Percentiles rank a stretch among this genome's conserved stretches.
phyloP scores from a whole-genome alignment of 169 alveolate species.

The Cyclospora cayetanensis region DNA sequence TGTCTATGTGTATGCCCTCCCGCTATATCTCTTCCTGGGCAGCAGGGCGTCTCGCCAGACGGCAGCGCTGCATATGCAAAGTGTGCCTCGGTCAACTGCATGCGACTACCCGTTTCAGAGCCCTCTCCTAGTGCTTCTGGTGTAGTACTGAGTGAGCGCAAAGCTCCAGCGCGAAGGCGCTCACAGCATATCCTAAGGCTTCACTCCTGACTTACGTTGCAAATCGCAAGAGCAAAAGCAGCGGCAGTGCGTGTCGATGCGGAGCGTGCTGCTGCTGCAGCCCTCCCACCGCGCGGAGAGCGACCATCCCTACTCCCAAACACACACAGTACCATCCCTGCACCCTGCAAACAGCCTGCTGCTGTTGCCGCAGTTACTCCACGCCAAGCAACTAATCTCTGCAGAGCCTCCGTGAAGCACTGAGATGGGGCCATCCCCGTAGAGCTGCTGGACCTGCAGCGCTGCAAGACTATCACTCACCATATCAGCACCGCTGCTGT shows the following conservation, averaged over 20 bases:
- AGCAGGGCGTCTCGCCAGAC: too few species aligned
- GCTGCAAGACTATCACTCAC: not conserved
- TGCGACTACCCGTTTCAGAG: too few species aligned
- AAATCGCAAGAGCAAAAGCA: too few species aligned
- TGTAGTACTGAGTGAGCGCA: too few species aligned
- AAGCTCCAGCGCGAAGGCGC: too few species aligned
- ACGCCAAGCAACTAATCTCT: conserved; percentile 22
- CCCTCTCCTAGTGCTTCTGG: too few species aligned
- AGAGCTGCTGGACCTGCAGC: not conserved
- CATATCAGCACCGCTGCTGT: not conserved
- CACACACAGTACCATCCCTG: conserved; percentile 16
- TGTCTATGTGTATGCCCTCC: not conserved
- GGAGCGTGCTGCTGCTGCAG: too few species aligned
- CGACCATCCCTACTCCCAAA: conserved; percentile 34
- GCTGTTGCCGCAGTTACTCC: conserved; percentile 38
- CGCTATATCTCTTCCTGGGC: not conserved
- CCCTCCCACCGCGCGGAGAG: not conserved
- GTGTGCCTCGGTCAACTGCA: too few species aligned
- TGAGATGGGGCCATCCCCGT: not conserved
- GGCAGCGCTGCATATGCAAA: too few species aligned
- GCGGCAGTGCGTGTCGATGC: too few species aligned
- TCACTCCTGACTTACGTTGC: too few species aligned
- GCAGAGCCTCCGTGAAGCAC: conserved; percentile 16
- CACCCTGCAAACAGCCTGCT: conserved; percentile 38
- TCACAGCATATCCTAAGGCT: too few species aligned